Evolutionary conservation across 257 asterid genomes (phyloP).

Genomic region (Solanum paucissectum): DNA sequence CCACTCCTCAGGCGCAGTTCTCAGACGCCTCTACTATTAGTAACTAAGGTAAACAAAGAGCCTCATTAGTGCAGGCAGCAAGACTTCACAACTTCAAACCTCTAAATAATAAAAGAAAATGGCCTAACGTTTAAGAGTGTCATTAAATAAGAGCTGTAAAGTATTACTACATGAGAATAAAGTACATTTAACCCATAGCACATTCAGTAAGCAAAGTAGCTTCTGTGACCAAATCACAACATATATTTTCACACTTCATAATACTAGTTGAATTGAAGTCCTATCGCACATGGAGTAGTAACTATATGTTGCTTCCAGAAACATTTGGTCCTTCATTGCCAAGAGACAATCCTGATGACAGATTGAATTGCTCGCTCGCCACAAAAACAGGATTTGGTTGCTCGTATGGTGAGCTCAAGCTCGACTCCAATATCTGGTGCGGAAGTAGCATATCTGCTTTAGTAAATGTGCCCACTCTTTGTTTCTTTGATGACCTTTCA

Average conservation of each 20-base stretch:
- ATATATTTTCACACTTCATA: constrained; percentile 15
- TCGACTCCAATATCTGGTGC: constrained; percentile 46
- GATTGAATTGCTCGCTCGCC: constrained; percentile 30
- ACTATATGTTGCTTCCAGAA: constrained; percentile 20
- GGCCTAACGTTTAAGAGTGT: not conserved
- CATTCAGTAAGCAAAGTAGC: not conserved
- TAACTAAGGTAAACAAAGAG: not conserved
- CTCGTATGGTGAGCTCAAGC: constrained; percentile 33
- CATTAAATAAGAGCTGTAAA: not conserved
- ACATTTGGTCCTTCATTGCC: constrained; percentile 16
- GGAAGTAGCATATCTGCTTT: constrained; percentile 35
- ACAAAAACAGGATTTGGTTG: constrained; percentile 40
- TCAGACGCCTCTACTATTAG: not conserved
- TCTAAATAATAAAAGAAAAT: not conserved
- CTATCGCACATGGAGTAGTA: not conserved
- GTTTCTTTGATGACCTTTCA: constrained; percentile 49
- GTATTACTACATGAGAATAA: not conserved
- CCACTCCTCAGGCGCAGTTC: not conserved
- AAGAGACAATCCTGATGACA: constrained; percentile 15
- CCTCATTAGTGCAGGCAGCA: not conserved
- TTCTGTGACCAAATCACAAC: constrained; percentile 7
- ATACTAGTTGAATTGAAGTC: constrained; percentile 8
- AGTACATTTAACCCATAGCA: not conserved
- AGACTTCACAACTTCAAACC: not conserved
- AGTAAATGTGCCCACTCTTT: constrained; percentile 22